These are phyloP conservation scores for Filobasidium floriforme DNA, from an alignment of 768 basidiomycete species.

Conservation along the genomic window DNA sequence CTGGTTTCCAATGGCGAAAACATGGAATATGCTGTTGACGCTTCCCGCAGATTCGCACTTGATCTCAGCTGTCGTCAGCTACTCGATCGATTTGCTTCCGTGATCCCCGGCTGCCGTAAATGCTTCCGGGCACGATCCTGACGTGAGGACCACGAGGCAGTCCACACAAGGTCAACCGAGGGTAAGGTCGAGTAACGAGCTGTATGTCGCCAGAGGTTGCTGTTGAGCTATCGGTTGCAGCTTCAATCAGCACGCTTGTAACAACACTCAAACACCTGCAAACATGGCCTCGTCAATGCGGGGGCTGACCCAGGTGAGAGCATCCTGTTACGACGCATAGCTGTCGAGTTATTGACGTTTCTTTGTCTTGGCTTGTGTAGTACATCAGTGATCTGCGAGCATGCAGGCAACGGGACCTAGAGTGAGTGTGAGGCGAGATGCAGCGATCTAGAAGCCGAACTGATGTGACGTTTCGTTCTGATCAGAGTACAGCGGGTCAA, in stretches of 20 bases:
- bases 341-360: neutral
- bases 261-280: neutral
- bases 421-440: constrained; percentile 40
- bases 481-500: constrained; percentile 83
- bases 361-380: constrained; percentile 46
- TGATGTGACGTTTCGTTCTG: neutral
- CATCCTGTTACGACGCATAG: neutral
- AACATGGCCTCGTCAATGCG: constrained; percentile 84
- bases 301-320: constrained; percentile 76
- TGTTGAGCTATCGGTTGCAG: neutral
- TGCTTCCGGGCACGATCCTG: too few species aligned
- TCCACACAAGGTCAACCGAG: too few species aligned
- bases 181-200: neutral
- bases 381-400: constrained; percentile 99
- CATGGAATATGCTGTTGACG: too few species aligned
- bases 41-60: too few species aligned
- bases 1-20: too few species aligned
- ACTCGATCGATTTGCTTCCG: too few species aligned
- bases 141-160: too few species aligned
- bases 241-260: neutral
- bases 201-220: neutral
- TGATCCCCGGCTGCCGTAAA: too few species aligned
- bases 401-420: constrained; percentile 87
- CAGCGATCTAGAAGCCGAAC: neutral
- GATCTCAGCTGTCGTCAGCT: too few species aligned